phyloP scores from a whole-genome alignment of 768 basidiomycete genomes.

The Strobilomyces dryophilus region DNA sequence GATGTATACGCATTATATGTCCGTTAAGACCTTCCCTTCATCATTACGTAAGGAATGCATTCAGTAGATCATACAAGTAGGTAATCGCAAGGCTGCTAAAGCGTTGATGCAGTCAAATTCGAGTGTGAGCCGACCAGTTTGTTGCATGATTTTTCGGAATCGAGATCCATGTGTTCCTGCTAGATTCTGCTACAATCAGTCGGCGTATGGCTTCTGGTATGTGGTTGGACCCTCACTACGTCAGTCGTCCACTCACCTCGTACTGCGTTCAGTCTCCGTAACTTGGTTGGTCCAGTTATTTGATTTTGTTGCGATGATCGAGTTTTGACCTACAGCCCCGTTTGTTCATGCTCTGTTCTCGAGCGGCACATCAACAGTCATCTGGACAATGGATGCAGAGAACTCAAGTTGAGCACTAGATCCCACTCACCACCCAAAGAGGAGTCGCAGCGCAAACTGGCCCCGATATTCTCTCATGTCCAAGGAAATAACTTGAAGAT shows the following conservation, averaged over 20 bases:
- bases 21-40: background rate
- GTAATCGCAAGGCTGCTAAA: background rate
- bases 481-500: constrained; percentile 5
- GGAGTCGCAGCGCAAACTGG: constrained; percentile 28
- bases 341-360: constrained; percentile 42
- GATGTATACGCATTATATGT: constrained; percentile 4
- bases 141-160: background rate
- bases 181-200: background rate
- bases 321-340: constrained; percentile 36
- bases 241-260: background rate
- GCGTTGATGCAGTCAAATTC: no score
- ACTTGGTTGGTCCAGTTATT: constrained; percentile 21
- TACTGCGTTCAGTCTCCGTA: constrained; percentile 9
- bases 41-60: background rate
- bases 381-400: constrained; percentile 44
- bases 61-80: no score
- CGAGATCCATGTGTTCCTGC: background rate
- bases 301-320: background rate
- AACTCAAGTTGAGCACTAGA: constrained; percentile 9
- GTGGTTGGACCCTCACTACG: background rate
- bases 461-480: constrained; percentile 39
- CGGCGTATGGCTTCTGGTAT: constrained; percentile 16
- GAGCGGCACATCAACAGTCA: constrained; percentile 46
- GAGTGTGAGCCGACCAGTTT: background rate
- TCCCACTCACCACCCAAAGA: constrained; percentile 6